A percentile compares a stretch with the other conserved stretches of the same genome.
Conservation (phyloP, 2,329 filamentous ascomycete genomes). For the Xylariales sp. region DNA sequence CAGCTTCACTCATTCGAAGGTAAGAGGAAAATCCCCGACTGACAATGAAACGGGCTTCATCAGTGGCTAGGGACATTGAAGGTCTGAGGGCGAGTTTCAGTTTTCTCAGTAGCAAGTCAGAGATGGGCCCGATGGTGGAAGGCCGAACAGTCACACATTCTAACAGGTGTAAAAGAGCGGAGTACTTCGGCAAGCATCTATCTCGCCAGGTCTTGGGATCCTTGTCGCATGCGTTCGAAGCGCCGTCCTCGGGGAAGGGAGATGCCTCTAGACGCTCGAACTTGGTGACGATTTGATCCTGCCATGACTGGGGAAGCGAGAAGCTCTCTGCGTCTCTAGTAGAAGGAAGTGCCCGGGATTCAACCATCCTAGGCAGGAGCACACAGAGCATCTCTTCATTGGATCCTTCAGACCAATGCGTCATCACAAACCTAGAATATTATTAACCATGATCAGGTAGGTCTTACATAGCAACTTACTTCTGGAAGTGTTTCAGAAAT, state of each 20-base stretch:
- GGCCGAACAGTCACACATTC: slow-evolving; percentile 59
- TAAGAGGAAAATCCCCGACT: slow-evolving; percentile 73
- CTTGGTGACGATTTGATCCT: slow-evolving; percentile 65
- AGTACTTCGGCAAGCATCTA: slow-evolving; percentile 62
- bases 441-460: slow-evolving; percentile 18
- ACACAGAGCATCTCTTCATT: slow-evolving; percentile 67
- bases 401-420: slow-evolving; percentile 63
- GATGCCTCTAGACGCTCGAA: slow-evolving; percentile 62
- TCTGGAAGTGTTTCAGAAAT: slow-evolving; percentile 77
- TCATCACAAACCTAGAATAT: slow-evolving; percentile 64
- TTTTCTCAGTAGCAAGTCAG: slow-evolving; percentile 61
- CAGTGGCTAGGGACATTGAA: slow-evolving; percentile 52
- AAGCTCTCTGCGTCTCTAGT: slow-evolving; percentile 49
- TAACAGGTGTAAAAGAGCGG: slow-evolving; percentile 60
- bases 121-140: slow-evolving; percentile 61
- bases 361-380: slow-evolving; percentile 61
- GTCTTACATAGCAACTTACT: slow-evolving; percentile 39
- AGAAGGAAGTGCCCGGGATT: slow-evolving; percentile 49
- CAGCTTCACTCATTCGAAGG: slow-evolving; percentile 57
- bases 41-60: slow-evolving; percentile 67
- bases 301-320: slow-evolving; percentile 62
- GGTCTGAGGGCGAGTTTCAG: slow-evolving; percentile 61
- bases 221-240: slow-evolving; percentile 46
- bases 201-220: slow-evolving; percentile 59
- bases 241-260: slow-evolving; percentile 59